These are phyloP conservation scores for Cynara cardunculus DNA, from an alignment of 129 eudicot species.

Conservation along the genomic window DNA sequence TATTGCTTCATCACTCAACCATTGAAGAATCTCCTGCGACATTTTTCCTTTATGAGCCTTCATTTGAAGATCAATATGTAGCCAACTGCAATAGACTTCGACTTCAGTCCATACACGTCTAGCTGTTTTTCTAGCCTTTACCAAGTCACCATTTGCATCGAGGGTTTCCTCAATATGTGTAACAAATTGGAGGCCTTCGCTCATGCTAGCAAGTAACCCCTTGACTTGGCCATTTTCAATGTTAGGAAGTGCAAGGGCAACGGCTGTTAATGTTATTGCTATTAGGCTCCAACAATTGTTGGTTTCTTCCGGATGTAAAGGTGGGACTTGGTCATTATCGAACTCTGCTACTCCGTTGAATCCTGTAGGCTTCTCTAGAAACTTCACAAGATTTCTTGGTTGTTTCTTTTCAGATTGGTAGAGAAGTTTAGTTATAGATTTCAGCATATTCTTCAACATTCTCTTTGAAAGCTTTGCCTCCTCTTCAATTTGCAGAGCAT, in stretches of 20 bases:
- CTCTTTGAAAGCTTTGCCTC: conserved; percentile 5
- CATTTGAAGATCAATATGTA: conserved; percentile 21
- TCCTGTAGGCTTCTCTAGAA: conserved; percentile 10
- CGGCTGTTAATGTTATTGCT: conserved; percentile 28
- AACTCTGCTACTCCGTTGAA: conserved; percentile 29
- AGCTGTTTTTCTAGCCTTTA: conserved; percentile 24
- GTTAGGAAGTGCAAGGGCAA: conserved; percentile 35
- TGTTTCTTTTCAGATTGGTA: conserved; percentile 9
- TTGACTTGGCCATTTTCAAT: not conserved
- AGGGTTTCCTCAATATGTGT: conserved; percentile 23
- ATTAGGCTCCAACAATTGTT: conserved; percentile 38
- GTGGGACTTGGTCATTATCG: conserved; percentile 17
- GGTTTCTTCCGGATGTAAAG: conserved; percentile 11
- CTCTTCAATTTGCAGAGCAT: not conserved
- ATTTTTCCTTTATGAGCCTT: conserved; percentile 22
- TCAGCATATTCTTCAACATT: not conserved
- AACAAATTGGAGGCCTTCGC: conserved; percentile 24
- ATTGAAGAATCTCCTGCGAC: conserved; percentile 17
- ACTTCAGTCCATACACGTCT: conserved; percentile 22
- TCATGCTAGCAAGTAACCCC: conserved; percentile 10
- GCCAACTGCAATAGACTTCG: conserved; percentile 33
- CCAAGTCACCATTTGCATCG: not conserved
- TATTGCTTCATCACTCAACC: conserved; percentile 18
- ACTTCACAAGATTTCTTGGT: conserved; percentile 13
- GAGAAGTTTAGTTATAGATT: conserved; percentile 6